Conservation (phyloP, 108 stramenopile species). For the Pseudonitzschia delicatissima region DNA sequence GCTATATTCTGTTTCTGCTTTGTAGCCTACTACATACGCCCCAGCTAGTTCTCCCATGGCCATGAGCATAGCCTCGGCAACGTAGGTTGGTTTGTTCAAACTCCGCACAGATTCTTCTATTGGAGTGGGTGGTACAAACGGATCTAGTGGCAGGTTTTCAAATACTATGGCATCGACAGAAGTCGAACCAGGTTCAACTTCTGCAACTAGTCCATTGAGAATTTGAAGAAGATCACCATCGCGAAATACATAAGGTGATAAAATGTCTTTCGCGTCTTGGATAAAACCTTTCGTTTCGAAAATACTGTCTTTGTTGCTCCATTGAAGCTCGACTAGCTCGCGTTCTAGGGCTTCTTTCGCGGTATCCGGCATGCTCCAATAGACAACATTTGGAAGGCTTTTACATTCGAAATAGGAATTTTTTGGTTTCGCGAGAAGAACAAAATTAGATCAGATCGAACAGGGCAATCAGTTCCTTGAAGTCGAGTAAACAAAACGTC, state of each 20-base stretch:
- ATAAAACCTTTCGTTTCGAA: not conserved
- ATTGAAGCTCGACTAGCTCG: not conserved
- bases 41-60: conserved; percentile 17
- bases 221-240: not conserved
- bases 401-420: not conserved
- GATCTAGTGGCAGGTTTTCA: conserved; percentile 20
- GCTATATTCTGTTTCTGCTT: conserved; percentile 17
- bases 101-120: conserved; percentile 6
- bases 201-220: not conserved
- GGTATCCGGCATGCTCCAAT: not conserved
- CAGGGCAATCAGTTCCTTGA: not conserved
- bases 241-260: not conserved
- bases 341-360: not conserved
- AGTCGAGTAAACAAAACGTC: not conserved
- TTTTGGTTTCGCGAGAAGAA: not conserved
- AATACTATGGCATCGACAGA: conserved; percentile 5
- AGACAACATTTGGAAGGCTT: conserved; percentile 10
- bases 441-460: not conserved
- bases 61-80: conserved; percentile 16
- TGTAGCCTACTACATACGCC: conserved; percentile 10
- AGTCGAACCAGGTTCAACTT: not conserved
- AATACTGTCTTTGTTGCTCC: not conserved
- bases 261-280: conserved; percentile 3
- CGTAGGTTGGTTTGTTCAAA: conserved; percentile 12
- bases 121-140: conserved; percentile 19